Evolutionary conservation across 2,329 filamentous ascomycete genomes (phyloP), one percentile per base, ranked within the genome.

Genomic region (Tolypocladium cylindrosporum): DNA sequence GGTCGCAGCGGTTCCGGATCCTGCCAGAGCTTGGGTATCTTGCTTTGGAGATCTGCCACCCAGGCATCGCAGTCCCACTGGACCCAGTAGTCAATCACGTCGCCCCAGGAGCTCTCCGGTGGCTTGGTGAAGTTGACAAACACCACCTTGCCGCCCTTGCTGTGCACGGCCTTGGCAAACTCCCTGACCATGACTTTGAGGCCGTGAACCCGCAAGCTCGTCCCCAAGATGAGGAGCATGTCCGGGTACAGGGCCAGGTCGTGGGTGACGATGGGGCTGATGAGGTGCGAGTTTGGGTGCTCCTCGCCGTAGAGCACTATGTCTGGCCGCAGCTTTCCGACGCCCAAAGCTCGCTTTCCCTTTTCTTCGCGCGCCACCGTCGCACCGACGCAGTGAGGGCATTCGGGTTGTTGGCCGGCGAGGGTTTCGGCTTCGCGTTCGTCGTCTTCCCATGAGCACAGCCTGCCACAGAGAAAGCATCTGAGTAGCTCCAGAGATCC

Each of bases 231-330:
- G 7, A 90, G 75, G 24, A 90, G 73, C 60, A 89, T 75, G 62
- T 90, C 87, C 0, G 87, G 87, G 3, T 79, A 79, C 3, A 87
- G 74, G 3, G 77, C 77, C 1, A 89, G 73, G 65, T 90, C 87
- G 59, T 88, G 84, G 16, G 86, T 85, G 16, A 88, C 79, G 14
- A 90, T 81, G 2, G 83, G 82, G 27, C 84, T 85, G 61, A 90
- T 87, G 6, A 87, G 75, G 59, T 88, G 83, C 2, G 84, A 83
- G 39, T 81, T 81, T 0, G 87, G 87, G 63, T 90, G 86, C 56
- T 89, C 86, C 67, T 90, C 87, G 27, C 87, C 87, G 65, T 90
- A 90, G 1, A 90, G 75, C 1, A 90, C 87, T 64, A 90, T 88
- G 64, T 90, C 86, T 0, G 87, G 87, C 43, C 87, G 77, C 21